Evolutionary conservation across 2,329 filamentous ascomycete species (phyloP).

Genomic region (Fusarium continuum): DNA sequence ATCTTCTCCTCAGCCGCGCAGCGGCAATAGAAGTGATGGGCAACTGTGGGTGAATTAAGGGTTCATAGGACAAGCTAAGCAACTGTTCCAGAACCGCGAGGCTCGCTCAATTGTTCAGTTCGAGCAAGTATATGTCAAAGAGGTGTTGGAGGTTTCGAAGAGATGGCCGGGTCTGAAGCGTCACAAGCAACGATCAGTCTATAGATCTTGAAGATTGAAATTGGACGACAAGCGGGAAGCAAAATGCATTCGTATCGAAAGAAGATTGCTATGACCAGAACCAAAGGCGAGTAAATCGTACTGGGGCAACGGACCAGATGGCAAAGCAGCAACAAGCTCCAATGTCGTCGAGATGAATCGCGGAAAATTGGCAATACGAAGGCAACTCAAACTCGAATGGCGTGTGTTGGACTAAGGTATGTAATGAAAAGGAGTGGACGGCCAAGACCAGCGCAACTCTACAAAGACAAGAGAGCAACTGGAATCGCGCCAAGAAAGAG

Average conservation of each 20-base stretch:
- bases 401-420: constrained; percentile 38
- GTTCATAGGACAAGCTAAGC: constrained; percentile 52
- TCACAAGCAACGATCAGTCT: constrained; percentile 35
- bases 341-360: constrained; percentile 35
- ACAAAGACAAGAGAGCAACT: constrained; percentile 57
- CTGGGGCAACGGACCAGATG: constrained; percentile 37
- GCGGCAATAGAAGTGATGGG: constrained; percentile 58
- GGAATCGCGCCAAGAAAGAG: constrained; percentile 63
- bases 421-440: constrained; percentile 64
- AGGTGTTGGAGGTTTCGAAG: constrained; percentile 1
- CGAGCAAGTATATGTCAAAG: constrained; percentile 3
- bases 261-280: constrained; percentile 11
- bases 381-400: constrained; percentile 35
- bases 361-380: constrained; percentile 41
- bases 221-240: constrained; percentile 8
- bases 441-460: constrained; percentile 66
- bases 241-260: constrained; percentile 9
- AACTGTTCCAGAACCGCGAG: constrained; percentile 5
- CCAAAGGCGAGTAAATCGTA: constrained; percentile 6
- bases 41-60: constrained; percentile 48
- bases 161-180: constrained; percentile 22
- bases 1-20: constrained; percentile 58
- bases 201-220: constrained; percentile 23
- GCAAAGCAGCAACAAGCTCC: constrained; percentile 30
- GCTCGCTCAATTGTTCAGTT: constrained; percentile 19